Evolutionary conservation across 2,329 filamentous ascomycete species (phyloP).

Genomic region (Cercospora beticola): DNA sequence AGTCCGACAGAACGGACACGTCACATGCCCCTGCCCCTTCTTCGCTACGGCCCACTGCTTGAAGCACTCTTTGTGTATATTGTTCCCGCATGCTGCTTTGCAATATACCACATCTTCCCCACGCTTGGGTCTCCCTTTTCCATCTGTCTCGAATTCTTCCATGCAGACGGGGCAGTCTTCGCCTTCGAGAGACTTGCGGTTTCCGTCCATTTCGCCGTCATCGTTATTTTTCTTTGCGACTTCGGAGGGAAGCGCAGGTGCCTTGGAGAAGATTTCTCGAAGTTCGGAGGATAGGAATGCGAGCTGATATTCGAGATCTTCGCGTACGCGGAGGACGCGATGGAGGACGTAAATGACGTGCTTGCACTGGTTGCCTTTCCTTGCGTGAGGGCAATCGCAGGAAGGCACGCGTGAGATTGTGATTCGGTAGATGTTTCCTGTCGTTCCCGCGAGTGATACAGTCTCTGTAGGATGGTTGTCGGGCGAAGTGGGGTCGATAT

Average conservation of each 20-base stretch:
- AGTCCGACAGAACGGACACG: slow-evolving; percentile 37
- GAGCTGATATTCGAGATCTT: slow-evolving; percentile 60
- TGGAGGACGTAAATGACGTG: slow-evolving; percentile 63
- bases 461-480: slow-evolving; percentile 50
- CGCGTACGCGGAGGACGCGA: slow-evolving; percentile 57
- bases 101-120: slow-evolving; percentile 57
- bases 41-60: slow-evolving; percentile 50
- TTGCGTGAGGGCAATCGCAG: slow-evolving; percentile 35
- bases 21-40: slow-evolving; percentile 24
- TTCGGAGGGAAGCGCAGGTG: slow-evolving; percentile 51
- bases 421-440: slow-evolving; percentile 63
- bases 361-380: slow-evolving; percentile 58
- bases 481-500: slow-evolving; percentile 7
- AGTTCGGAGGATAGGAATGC: slow-evolving; percentile 61
- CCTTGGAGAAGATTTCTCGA: slow-evolving; percentile 55
- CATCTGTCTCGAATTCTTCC: slow-evolving; percentile 28
- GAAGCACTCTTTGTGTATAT: slow-evolving; percentile 60
- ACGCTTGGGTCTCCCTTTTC: slow-evolving; percentile 7
- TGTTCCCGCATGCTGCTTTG: slow-evolving; percentile 62
- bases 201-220: slow-evolving; percentile 45
- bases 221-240: slow-evolving; percentile 33
- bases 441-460: slow-evolving; percentile 59
- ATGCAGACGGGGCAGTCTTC: slow-evolving; percentile 62
- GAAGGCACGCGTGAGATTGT: slow-evolving; percentile 52
- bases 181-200: slow-evolving; percentile 60